Evolutionary conservation across 768 basidiomycete genomes (phyloP), one percentile per base, ranked within the genome.

Genomic region (Fomitopsis serialis): DNA sequence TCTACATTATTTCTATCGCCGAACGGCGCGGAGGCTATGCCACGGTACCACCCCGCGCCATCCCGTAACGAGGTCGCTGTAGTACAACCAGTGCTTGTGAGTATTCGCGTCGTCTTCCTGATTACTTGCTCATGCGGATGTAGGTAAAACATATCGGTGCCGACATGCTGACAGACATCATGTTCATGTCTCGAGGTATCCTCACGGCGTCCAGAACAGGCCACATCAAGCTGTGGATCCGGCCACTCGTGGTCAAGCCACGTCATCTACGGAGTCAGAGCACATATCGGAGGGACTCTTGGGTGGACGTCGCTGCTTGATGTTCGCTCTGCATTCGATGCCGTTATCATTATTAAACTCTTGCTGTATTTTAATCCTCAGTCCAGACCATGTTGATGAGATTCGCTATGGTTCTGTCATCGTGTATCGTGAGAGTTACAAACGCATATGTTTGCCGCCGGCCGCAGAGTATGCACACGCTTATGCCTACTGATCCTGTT

Each of bases 21-120:
- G 0, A 50, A 62, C 2, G 66, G 68, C 32, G 61, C 67, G 11
- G 81, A 80, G 36, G 69, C 73, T 2, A 72, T 75, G 12, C 68
- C 76, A 25, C 76, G 83, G 12, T 95, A 85, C 61, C 96, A 98
- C 60, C 82, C 90, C 23, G 90, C 96, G 2, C 95, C 94, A 2
- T 89, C 92, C 2, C 77, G 93, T 22, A 93, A 88, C 58, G 95
- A 97, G 59, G 85, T 96, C 10, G 87, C 93, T 5, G 80, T 89
- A 24, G 83, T 97, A 2, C 94, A 96, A 62, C 93, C 95, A 22
- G 92, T 96, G 36, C 70, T 96, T 58, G 92, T 93, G 61, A 61
- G 80, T 75, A 34, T 12, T 23, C 42, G 6, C 37, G 13, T 22
- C 40, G 29, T n/a, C 24, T 42, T 21, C 6, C 40, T 17, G 15